Conservation (phyloP, 148 eudicot genomes). For the Linanthus parryae region DNA sequence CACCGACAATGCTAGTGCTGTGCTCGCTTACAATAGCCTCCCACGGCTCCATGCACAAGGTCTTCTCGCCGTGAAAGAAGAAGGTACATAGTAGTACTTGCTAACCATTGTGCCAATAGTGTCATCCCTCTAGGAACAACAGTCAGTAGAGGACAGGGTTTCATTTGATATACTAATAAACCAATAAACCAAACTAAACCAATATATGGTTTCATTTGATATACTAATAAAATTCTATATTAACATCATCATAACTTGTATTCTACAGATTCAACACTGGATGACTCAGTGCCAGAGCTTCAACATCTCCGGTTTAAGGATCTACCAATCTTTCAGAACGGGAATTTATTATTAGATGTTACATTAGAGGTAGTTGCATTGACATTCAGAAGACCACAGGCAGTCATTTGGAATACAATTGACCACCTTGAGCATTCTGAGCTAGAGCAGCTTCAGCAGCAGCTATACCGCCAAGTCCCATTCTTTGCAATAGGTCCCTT, state of each 20-base stretch:
- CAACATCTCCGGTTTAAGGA: slow-evolving; percentile 6
- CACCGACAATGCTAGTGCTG: slow-evolving; percentile 13
- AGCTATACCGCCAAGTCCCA: neutral
- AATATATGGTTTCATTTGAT: neutral
- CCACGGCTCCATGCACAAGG: slow-evolving; percentile 12
- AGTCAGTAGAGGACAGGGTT: too few relatives aligned
- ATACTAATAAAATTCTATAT: neutral
- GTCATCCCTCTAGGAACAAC: too few relatives aligned
- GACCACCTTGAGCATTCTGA: slow-evolving; percentile 5
- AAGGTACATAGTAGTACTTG: neutral
- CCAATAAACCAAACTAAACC: too few relatives aligned
- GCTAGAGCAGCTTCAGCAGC: neutral
- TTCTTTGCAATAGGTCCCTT: slow-evolving; percentile 8
- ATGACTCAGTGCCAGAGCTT: slow-evolving; percentile 10
- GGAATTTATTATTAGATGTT: neutral
- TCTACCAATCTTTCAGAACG: neutral
- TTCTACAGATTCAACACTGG: neutral
- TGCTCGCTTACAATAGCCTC: neutral
- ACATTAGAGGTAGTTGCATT: neutral
- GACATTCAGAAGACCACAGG: neutral
- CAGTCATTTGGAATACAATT: slow-evolving; percentile 11
- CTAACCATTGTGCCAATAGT: neutral
- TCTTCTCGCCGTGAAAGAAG: slow-evolving; percentile 15
- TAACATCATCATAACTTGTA: neutral
- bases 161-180: too few relatives aligned